Conservation (phyloP, 805 yeast genomes). For the Kuraishia ogatae region DNA sequence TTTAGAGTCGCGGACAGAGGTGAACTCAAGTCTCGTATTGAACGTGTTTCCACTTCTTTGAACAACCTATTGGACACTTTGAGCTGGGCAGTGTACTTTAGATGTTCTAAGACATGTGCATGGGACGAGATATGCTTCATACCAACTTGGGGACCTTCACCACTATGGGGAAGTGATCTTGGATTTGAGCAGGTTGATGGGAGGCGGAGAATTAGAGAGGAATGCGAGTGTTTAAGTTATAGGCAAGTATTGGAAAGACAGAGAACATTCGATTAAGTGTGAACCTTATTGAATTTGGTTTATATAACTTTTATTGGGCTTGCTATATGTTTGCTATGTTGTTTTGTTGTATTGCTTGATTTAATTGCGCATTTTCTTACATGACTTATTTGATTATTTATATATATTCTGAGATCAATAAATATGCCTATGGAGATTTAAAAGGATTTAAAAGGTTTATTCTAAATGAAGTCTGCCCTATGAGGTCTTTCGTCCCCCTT, state of each 20-base stretch:
- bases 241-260: background rate
- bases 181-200: slow-evolving; percentile 17
- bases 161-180: slow-evolving; percentile 28
- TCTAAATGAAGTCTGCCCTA: too few relatives aligned
- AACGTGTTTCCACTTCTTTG: background rate
- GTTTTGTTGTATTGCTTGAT: too few relatives aligned
- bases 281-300: too few relatives aligned
- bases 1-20: background rate
- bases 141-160: slow-evolving; percentile 57
- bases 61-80: slow-evolving; percentile 18
- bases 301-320: too few relatives aligned
- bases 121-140: slow-evolving; percentile 44
- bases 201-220: slow-evolving; percentile 12
- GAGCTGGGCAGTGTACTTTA: slow-evolving; percentile 34
- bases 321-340: too few relatives aligned
- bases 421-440: too few relatives aligned
- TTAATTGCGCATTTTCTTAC: too few relatives aligned
- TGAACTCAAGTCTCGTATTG: background rate
- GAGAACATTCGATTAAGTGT: background rate
- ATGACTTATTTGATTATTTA: too few relatives aligned
- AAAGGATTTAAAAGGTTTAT: too few relatives aligned
- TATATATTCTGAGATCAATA: too few relatives aligned
- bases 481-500: too few relatives aligned
- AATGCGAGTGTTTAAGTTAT: slow-evolving; percentile 2
- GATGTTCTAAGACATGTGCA: slow-evolving; percentile 32